Evolutionary conservation across 352 stramenopile species (phyloP), one percentile per base, ranked within the genome.

Genomic region (Phytophthora quininea): DNA sequence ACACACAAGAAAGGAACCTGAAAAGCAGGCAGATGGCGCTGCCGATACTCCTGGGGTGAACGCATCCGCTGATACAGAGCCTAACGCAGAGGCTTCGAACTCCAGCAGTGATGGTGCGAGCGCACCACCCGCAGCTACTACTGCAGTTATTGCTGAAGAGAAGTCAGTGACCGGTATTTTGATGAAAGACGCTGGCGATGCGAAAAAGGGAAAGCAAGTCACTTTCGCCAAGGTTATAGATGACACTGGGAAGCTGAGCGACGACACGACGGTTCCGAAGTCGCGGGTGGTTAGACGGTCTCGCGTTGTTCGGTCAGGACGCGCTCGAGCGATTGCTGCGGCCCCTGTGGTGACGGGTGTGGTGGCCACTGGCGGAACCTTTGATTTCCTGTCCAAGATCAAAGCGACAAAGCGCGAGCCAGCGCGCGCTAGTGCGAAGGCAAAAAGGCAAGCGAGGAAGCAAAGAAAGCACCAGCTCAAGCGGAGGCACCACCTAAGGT

Each of bases 361-460:
- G 5, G 88, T 96, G 27, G 88, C 86, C 10, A 90, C 80, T 56
- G 88, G 88, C 24, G 84, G 86, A 0, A 93, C 88, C 38, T 92
- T 96, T 62, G 88, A 96, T 57, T 96, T 96, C 31, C 56, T 96
- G 56, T 89, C 82, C n/a, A 96, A 92, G 70, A 93, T 96, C 35
- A 80, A 69, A 19, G 64, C 66, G 46, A 73, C 62, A 35, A 82
- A 77, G 50, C 71, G 55, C 47, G 57, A 73, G 15, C 32, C 48
- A 33, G 33, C 49, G 56, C 51, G 64, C 33, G 33, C 37, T 3
- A 68, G 31, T 31, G 27, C 55, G 7, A 72, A 76, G 31, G 24
- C 37, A 10, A 66, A 68, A 63, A 59, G 38, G 12, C 48, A 27
- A 19, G 30, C 4, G 69, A 76, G 43, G 66, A 65, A 31, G 45